Evolutionary conservation across 2,329 filamentous ascomycete genomes (phyloP), one percentile per base, ranked within the genome.

Genomic region (Phoma sp.): DNA sequence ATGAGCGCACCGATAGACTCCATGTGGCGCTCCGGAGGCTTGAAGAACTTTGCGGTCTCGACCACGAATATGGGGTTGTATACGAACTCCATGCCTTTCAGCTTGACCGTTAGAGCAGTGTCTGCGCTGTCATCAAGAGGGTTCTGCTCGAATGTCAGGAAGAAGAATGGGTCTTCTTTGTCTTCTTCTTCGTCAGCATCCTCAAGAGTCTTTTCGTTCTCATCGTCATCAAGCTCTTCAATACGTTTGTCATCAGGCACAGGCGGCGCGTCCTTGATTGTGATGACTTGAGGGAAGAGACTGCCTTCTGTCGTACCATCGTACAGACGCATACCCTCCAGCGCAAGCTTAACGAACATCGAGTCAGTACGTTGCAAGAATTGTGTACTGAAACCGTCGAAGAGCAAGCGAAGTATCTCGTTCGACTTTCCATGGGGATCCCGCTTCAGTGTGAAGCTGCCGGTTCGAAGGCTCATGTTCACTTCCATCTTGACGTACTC

Each of bases 21-120:
- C 93, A 99, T 97, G 71, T 99, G 96, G 45, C 93, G 85, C 73
- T 97, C 93, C 0, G 95, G 96, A 0, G 95, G 95, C 59, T 93
- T 89, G 80, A 99, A 99, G 79, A 99, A 99, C 64, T 92, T 91
- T 47, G 89, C 91, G 35, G 98, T 86, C 43, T 95, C 93, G 5
- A 96, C 87, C 0, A 98, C 83, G 63, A 98, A 96, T 60, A 88
- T 90, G 1, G 96, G 95, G 66, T 99, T 99, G 84, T 96, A 99
- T 23, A 99, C 91, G 49, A 99, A 89, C 73, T 99, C 96, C 62
- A 99, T 88, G 39, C 93, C 95, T 74, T 96, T 97, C 63, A 99
- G 79, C 74, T 96, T 97, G 66, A 93, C 88, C 2, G 88, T 93
- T 30, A 99, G 79, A 6, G 92, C 91, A 22, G 96, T 89, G 67